Percentiles rank a stretch among this genome's conserved stretches.
Conservation (phyloP, 805 yeast species). For the Naumovozyma baii region DNA sequence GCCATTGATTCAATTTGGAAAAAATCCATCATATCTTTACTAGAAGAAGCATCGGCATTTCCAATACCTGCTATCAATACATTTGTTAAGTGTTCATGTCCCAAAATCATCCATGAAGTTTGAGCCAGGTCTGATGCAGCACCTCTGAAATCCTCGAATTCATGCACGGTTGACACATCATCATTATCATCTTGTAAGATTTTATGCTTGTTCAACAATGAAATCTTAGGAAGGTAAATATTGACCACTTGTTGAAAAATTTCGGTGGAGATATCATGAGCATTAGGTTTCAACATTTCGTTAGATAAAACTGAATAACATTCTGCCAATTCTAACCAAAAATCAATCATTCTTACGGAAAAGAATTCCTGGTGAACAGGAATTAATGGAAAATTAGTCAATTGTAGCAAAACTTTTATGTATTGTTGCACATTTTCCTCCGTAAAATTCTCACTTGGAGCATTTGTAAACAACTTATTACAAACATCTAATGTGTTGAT, state of each 20-base stretch:
- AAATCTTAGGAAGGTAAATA: constrained; percentile 62
- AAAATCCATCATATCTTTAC: constrained; percentile 8
- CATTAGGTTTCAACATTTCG: constrained; percentile 21
- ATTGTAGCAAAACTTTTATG: constrained; percentile 39
- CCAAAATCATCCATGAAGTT: constrained; percentile 55
- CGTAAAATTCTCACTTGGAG: constrained; percentile 6
- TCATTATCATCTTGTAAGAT: constrained; percentile 25
- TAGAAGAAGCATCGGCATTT: constrained; percentile 3
- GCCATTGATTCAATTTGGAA: constrained; percentile 29
- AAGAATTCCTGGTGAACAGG: constrained; percentile 54
- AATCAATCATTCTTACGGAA: constrained; percentile 46
- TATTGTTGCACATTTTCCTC: constrained; percentile 25
- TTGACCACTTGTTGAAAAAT: constrained; percentile 45
- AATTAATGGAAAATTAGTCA: constrained; percentile 47
- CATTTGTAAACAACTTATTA: constrained; percentile 25
- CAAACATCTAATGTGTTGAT: constrained; percentile 26
- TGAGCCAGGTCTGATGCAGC: constrained; percentile 76
- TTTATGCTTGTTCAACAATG: constrained; percentile 33
- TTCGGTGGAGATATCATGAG: constrained; percentile 27
- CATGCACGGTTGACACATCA: constrained; percentile 29
- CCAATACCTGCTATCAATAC: constrained; percentile 24
- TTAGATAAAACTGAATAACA: constrained; percentile 35
- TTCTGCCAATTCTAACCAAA: constrained; percentile 64
- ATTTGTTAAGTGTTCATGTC: constrained; percentile 31
- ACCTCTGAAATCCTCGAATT: constrained; percentile 57